Percentiles rank a stretch among this genome's conserved stretches.
phyloP scores from a whole-genome alignment of 257 asterid species.

The Agastache rugosa region DNA sequence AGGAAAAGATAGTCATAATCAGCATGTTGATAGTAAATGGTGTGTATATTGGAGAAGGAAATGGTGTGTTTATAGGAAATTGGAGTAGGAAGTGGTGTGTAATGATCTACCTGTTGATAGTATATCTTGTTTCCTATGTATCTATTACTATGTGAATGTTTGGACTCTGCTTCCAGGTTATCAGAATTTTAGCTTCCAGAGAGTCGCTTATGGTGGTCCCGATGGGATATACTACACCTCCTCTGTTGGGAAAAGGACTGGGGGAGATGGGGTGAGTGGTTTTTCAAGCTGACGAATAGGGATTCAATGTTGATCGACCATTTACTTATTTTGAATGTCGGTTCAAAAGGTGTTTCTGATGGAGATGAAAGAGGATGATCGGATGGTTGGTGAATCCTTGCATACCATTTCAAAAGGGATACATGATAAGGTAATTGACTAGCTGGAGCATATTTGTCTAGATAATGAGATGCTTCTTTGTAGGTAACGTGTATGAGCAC shows the following conservation, averaged over 20 bases:
- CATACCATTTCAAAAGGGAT: slow-evolving; percentile 82
- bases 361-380: slow-evolving; percentile 83
- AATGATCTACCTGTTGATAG: slow-evolving; percentile 1
- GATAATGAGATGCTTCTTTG: background rate
- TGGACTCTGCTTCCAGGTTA: slow-evolving; percentile 46
- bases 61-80: no score
- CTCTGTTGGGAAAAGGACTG: slow-evolving; percentile 63
- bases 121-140: background rate
- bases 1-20: background rate
- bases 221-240: slow-evolving; percentile 67
- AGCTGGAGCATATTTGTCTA: background rate
- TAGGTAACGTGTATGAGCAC: background rate
- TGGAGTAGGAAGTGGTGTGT: no score
- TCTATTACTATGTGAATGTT: slow-evolving; percentile 12
- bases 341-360: slow-evolving; percentile 59
- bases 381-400: slow-evolving; percentile 64
- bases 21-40: no score
- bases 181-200: slow-evolving; percentile 57
- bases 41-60: no score
- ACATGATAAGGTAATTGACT: slow-evolving; percentile 62
- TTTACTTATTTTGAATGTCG: background rate
- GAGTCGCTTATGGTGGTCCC: slow-evolving; percentile 68
- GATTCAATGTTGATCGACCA: background rate
- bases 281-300: background rate
- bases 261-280: slow-evolving; percentile 80